Conservation (phyloP, 768 basidiomycete species). For the Tylopilus intermedius region DNA sequence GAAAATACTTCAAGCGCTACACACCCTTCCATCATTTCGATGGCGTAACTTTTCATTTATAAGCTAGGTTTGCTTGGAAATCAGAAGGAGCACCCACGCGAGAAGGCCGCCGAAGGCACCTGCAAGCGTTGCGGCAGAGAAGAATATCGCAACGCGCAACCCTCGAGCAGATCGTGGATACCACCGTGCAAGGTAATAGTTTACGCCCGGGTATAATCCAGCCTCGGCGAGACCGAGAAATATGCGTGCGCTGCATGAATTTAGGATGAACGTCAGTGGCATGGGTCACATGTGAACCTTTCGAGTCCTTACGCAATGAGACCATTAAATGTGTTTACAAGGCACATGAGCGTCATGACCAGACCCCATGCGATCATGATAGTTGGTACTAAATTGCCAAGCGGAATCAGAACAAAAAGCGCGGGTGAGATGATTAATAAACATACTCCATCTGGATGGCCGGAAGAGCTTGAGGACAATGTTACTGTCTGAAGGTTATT, state of each 20-base stretch:
- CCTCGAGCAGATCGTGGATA: slow-evolving; percentile 55
- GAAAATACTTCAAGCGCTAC: slow-evolving; percentile 17
- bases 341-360: slow-evolving; percentile 35
- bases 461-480: slow-evolving; percentile 33
- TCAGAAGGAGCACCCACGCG: slow-evolving; percentile 32
- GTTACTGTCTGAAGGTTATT: slow-evolving; percentile 24
- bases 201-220: slow-evolving; percentile 39
- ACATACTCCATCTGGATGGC: slow-evolving; percentile 33
- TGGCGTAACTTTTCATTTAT: slow-evolving; percentile 27
- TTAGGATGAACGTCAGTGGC: not conserved
- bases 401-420: slow-evolving; percentile 3
- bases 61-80: not conserved
- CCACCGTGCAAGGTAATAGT: slow-evolving; percentile 50
- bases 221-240: slow-evolving; percentile 48
- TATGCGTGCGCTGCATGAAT: slow-evolving; percentile 30
- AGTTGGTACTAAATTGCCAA: slow-evolving; percentile 30
- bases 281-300: no score
- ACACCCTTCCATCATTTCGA: slow-evolving; percentile 31
- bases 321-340: slow-evolving; percentile 30
- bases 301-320: slow-evolving; percentile 26
- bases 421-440: not conserved
- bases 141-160: slow-evolving; percentile 56
- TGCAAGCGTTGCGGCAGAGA: slow-evolving; percentile 58
- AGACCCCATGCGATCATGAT: slow-evolving; percentile 39
- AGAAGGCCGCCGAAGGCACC: slow-evolving; percentile 46